Base-by-base conservation (phyloP, 768 basidiomycete species). In the Piloderma croceum region DNA sequence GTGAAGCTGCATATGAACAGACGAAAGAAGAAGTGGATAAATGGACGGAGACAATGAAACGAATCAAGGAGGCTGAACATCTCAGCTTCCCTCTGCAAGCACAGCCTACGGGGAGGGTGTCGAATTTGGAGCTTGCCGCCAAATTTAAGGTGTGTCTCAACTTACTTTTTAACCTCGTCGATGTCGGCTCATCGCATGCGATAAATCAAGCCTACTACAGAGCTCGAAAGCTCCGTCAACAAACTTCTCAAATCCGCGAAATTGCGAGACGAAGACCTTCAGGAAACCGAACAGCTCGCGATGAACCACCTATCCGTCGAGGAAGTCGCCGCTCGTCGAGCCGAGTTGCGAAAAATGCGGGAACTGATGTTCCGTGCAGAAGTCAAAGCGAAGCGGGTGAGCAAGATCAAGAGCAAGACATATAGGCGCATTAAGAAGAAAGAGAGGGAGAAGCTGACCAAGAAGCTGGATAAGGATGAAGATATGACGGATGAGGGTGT, bases 381-480 rank as follows among this genome's bases (percentile, higher is more conserved):
- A 51, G 68, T 77, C 24, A 92, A 94, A 59, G 88, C 91, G 13
- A 86, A 86, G 55, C 79, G 93, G 13, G 71, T 94, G 13, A 78
- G 83, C 17, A 97, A 93, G 67, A 99, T 99, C 64, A 98, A 98
- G 69, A 90, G 85, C 59, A 94, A 91, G 64, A 79, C 89, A 2
- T 98, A 91, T 58, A 73, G 92, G 21, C 83, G 84, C 48, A 70
- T 97, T 34, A 81, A 81, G 54, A 75, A 88, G 58, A 91, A 86
- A 56, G 77, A 84, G 53, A 74, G 74, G 34, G 85, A 81, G 43
- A 79, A 77, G 46, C 62, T 82, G 12, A 65, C 58, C 5, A 61
- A 56, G 19, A 67, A 60, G 57, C 58, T 52, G 29, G 68, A 67
- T 6, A 76, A 73, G 24, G 78, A 68, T 36, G 71, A 57, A 2